A percentile compares a stretch with the other conserved stretches of the same genome.
These are phyloP conservation scores for Oehlia diaphana DNA, from an alignment of 192 early-diverging fungal genomes.

Conservation along the genomic window DNA sequence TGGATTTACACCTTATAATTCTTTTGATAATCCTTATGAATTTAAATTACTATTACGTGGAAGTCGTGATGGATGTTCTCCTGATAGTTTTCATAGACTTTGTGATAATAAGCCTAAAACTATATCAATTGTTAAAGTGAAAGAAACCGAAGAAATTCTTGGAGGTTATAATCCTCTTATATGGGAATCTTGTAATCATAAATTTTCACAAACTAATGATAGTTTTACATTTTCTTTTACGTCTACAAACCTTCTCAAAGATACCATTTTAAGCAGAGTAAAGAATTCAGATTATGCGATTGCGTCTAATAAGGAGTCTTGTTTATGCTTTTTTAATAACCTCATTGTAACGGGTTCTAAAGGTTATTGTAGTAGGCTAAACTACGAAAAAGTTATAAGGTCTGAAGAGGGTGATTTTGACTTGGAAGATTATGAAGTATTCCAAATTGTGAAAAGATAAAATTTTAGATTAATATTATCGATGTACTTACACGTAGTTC, in stretches of 20 bases:
- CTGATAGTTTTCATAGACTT: background rate
- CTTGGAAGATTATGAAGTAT: slow-evolving; percentile 6
- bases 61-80: background rate
- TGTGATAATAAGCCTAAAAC: background rate
- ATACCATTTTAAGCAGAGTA: background rate
- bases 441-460: slow-evolving; percentile 10
- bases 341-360: background rate
- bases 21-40: background rate
- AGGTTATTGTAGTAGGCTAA: background rate
- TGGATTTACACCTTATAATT: background rate
- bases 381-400: background rate
- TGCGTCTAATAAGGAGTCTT: too few relatives aligned
- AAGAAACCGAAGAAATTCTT: slow-evolving; percentile 7
- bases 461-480: too few relatives aligned
- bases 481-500: too few relatives aligned
- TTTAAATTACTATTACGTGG: background rate
- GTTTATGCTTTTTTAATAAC: background rate
- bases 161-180: slow-evolving; percentile 13
- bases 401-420: background rate
- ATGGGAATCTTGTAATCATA: background rate
- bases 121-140: background rate
- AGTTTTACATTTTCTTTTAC: slow-evolving; percentile 17
- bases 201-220: background rate
- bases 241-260: background rate
- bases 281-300: background rate